Evolutionary conservation across 139 green algal species (phyloP).

Genomic region (Asterochloris erici): DNA sequence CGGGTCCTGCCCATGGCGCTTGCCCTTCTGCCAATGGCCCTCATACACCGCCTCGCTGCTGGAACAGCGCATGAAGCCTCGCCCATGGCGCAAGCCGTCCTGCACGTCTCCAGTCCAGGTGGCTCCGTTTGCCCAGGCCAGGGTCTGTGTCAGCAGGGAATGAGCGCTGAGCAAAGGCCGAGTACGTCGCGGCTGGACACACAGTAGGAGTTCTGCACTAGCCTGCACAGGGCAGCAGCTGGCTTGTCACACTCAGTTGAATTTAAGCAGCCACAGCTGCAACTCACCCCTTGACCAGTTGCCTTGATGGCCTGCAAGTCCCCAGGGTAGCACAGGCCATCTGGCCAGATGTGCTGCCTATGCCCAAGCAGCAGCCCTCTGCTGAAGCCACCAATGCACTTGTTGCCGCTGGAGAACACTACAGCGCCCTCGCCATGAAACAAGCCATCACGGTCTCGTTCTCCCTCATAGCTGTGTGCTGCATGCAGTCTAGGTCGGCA

Average conservation of each 20-base stretch:
- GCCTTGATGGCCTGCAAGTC: slow-evolving; percentile 40
- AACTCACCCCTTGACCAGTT: slow-evolving; percentile 44
- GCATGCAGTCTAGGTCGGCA: neutral
- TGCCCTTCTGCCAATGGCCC: slow-evolving; percentile 45
- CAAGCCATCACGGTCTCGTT: neutral
- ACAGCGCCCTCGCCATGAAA: neutral
- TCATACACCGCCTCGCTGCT: slow-evolving; percentile 44
- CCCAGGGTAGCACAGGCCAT: slow-evolving; percentile 48
- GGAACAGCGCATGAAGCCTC: slow-evolving; percentile 41
- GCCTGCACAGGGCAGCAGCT: neutral
- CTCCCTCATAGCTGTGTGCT: slow-evolving; percentile 5
- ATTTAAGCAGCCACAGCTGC: too few species aligned
- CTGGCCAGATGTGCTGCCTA: slow-evolving; percentile 12
- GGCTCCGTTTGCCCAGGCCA: slow-evolving; percentile 37
- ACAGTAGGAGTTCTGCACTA: too few species aligned
- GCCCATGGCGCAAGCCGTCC: slow-evolving; percentile 42
- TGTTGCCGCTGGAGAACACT: slow-evolving; percentile 7
- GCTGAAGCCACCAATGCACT: neutral
- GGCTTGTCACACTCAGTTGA: neutral
- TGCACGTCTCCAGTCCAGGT: slow-evolving; percentile 46
- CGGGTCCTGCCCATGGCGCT: slow-evolving; percentile 55
- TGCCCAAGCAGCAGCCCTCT: slow-evolving; percentile 5
- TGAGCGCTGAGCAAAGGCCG: neutral
- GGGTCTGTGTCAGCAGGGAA: slow-evolving; percentile 33
- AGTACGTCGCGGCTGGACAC: too few species aligned